Conservation (phyloP, 805 yeast species). For the Teunomyces aglyptinius region DNA sequence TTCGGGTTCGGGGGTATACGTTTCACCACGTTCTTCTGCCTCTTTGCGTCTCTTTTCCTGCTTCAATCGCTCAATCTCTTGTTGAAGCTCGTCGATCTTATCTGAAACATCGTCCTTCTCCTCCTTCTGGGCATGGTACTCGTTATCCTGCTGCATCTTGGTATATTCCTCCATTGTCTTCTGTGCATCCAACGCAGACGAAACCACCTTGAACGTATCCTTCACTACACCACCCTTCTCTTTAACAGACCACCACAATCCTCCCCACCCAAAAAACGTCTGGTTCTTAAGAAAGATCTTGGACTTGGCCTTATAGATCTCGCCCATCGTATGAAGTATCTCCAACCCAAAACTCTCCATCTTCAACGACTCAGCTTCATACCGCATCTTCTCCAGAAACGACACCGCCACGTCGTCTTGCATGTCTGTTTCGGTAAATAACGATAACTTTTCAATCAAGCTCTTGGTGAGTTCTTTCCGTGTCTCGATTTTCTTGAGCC, state of each 20-base stretch:
- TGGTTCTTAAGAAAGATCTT: slow-evolving; percentile 65
- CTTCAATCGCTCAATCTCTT: slow-evolving; percentile 15
- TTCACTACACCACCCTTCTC: slow-evolving; percentile 73
- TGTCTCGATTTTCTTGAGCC: slow-evolving; percentile 61
- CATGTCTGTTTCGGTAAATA: slow-evolving; percentile 45
- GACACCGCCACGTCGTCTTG: slow-evolving; percentile 41
- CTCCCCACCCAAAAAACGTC: slow-evolving; percentile 62
- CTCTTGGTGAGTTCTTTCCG: slow-evolving; percentile 61
- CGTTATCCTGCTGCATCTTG: slow-evolving; percentile 59
- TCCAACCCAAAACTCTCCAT: slow-evolving; percentile 86
- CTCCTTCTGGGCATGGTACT: slow-evolving; percentile 36
- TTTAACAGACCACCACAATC: slow-evolving; percentile 64
- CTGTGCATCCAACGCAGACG: slow-evolving; percentile 77
- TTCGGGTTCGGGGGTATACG: slow-evolving; percentile 13
- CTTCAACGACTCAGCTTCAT: slow-evolving; percentile 81
- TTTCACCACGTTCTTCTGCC: slow-evolving; percentile 18
- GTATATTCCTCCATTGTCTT: slow-evolving; percentile 71
- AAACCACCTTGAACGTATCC: slow-evolving; percentile 68
- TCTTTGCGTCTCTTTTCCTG: slow-evolving; percentile 9
- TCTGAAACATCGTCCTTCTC: slow-evolving; percentile 15
- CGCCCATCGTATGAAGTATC: slow-evolving; percentile 73
- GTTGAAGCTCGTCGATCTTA: slow-evolving; percentile 15
- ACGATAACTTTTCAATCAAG: slow-evolving; percentile 46
- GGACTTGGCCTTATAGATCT: slow-evolving; percentile 63
- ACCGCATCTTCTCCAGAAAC: slow-evolving; percentile 62